Base-by-base conservation (phyloP, 2,329 filamentous ascomycete species). In the Arachnomyces sp. region DNA sequence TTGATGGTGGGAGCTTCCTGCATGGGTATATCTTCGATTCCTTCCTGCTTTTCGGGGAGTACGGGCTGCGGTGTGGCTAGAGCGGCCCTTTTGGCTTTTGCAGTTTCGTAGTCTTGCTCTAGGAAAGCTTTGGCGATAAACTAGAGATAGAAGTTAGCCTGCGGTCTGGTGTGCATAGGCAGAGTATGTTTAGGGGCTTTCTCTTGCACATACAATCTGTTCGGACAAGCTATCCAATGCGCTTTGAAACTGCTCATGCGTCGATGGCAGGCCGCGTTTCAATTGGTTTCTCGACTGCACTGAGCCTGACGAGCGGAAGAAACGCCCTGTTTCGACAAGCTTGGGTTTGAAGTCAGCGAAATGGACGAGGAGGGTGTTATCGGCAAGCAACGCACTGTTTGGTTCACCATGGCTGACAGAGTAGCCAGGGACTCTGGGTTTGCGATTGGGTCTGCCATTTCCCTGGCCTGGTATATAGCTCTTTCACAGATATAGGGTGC, bases 121-220 rank as follows among this genome's bases (percentile, higher is more conserved):
- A 67, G 46, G 36, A 65, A 61, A 1, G 63, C 58, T 45, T 67
- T 67, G 25, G 64, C 64, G 32, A 66, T 60, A 34, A 65, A 65
- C 64, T 66, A 43, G 25, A 29, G 20, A 16, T 29, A 25, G 9
- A 25, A 2, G 35, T 52, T 31, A 52, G 45, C 34, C 41, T 15
- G 5, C 5, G 5, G 5, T 25, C 9, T 9, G 20, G 20, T 5
- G 20, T 25, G 5, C 20, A 25, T 5, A 25, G 20, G 9, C 9
- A 25, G 9, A 25, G 9, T 25, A 25, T 5, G 9, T n/a, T 5
- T 5, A 25, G 20, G 5, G 20, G 20, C 20, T 25, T 5, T 5
- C 9, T 25, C 5, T 5, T 25, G 9, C 9, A 25, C 20, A 25
- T 57, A 66, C 64, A 48, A 67, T 66, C 43, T 66, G 61, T 40